Percentiles rank a stretch among this genome's conserved stretches.
Conservation (phyloP, 768 basidiomycete genomes). For the Suillus tomentosus region DNA sequence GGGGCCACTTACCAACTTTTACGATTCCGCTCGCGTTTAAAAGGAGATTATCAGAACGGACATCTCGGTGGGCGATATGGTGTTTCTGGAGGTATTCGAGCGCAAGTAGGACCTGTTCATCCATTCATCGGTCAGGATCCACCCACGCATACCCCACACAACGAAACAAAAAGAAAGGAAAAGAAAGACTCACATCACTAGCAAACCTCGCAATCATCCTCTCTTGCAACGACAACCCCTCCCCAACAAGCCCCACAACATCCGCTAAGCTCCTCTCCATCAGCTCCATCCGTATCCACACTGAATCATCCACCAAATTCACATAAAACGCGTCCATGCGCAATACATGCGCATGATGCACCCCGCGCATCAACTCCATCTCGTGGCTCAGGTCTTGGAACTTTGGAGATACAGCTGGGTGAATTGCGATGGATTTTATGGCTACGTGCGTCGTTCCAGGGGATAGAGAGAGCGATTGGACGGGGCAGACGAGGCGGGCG, state of each 20-base stretch:
- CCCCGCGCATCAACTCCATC: conserved; percentile 54
- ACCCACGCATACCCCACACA: background rate
- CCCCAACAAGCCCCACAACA: conserved; percentile 61
- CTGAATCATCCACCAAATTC: conserved; percentile 52
- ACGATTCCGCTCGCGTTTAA: conserved; percentile 68
- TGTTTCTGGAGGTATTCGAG: conserved; percentile 65
- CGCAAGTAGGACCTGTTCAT: conserved; percentile 58
- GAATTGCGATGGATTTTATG: conserved; percentile 51
- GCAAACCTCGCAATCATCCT: conserved; percentile 72
- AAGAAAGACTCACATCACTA: conserved; percentile 59
- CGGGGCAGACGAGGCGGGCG: conserved; percentile 34
- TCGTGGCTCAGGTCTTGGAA: conserved; percentile 64
- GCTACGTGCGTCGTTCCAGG: conserved; percentile 55
- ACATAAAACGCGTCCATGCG: conserved; percentile 72
- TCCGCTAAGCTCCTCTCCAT: conserved; percentile 90
- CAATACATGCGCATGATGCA: conserved; percentile 65
- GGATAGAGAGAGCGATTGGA: conserved; percentile 19
- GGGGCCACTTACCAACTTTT: conserved; percentile 62
- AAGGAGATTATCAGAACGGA: conserved; percentile 82
- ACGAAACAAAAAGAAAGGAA: background rate
- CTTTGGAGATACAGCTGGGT: conserved; percentile 53
- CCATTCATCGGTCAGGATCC: background rate
- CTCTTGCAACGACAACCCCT: conserved; percentile 68
- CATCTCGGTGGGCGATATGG: conserved; percentile 78
- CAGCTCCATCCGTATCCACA: conserved; percentile 90